phyloP scores from a whole-genome alignment of 2,329 filamentous ascomycete species.

The Colletotrichum costaricense region DNA sequence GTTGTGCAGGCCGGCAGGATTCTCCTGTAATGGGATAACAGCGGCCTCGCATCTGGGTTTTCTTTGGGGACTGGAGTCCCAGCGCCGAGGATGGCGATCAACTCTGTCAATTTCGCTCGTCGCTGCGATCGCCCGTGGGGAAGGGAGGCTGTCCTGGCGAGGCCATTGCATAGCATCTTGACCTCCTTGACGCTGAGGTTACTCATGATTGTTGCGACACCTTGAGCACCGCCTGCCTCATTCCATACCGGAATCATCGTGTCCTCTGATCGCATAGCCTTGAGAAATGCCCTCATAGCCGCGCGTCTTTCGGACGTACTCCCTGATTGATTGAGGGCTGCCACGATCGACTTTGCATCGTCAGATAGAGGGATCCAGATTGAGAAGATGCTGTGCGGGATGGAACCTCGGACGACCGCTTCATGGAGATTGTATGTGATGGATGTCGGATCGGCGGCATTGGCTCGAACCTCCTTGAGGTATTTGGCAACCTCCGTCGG shows the following conservation, averaged over 20 bases:
- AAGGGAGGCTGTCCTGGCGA: conserved; percentile 3
- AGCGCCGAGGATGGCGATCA: not conserved
- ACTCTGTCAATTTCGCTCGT: not conserved
- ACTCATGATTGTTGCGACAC: conserved; percentile 3
- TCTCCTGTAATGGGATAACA: not conserved
- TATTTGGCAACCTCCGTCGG: conserved; percentile 1
- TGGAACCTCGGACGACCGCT: conserved; percentile 2
- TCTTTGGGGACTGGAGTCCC: not conserved
- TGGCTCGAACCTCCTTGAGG: not conserved
- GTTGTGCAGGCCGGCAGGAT: conserved; percentile 13
- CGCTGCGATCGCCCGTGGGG: not conserved
- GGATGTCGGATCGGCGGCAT: not conserved
- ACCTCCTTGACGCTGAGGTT: conserved; percentile 11
- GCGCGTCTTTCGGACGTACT: not conserved
- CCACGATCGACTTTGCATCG: not conserved
- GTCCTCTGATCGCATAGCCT: not conserved
- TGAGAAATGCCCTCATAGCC: not conserved
- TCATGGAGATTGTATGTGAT: conserved; percentile 6
- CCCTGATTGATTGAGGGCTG: not conserved
- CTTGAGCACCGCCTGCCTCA: not conserved
- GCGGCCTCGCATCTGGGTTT: not conserved
- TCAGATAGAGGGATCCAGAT: not conserved
- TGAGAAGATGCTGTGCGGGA: not conserved
- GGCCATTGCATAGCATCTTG: conserved; percentile 7
- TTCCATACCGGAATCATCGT: conserved; percentile 3